Percentiles rank a stretch among this genome's conserved stretches.
These are phyloP conservation scores for Brassica nigra DNA, from an alignment of 345 rosid species.

Conservation along the genomic window DNA sequence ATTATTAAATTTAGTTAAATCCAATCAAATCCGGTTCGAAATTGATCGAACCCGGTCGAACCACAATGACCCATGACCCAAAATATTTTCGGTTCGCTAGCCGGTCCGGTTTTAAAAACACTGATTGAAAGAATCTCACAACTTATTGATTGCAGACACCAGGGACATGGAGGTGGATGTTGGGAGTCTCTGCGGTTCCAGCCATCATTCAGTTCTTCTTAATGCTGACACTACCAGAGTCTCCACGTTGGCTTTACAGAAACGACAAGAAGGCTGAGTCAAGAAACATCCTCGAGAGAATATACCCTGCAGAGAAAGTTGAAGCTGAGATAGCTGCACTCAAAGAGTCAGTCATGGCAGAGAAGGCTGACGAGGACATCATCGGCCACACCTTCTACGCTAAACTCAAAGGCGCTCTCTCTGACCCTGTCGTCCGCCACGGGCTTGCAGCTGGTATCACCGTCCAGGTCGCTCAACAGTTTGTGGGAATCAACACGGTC, in stretches of 20 bases:
- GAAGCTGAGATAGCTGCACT: not conserved
- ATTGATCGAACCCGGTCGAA: too few species aligned
- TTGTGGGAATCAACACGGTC: not conserved
- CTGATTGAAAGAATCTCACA: not conserved
- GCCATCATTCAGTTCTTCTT: not conserved
- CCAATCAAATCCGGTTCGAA: too few species aligned
- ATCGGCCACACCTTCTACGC: not conserved
- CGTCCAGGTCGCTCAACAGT: not conserved
- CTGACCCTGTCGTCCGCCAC: not conserved
- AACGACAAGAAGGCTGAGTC: not conserved
- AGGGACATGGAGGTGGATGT: constrained; percentile 2
- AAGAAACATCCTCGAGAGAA: not conserved
- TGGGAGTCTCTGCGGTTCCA: not conserved
- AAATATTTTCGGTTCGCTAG: too few species aligned
- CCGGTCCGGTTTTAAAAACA: too few species aligned
- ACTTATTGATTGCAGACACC: not conserved
- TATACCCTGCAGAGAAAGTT: not conserved
- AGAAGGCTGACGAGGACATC: not conserved
- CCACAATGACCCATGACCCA: too few species aligned
- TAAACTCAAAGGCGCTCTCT: not conserved
- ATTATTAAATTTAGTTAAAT: too few species aligned
- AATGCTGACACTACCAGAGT: not conserved
- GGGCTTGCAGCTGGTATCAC: not conserved
- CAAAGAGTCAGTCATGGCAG: not conserved
- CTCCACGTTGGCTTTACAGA: not conserved